Evolutionary conservation across 345 rosid species (phyloP), one percentile per base, ranked within the genome.

Genomic region (Eucalyptus shirleyi): DNA sequence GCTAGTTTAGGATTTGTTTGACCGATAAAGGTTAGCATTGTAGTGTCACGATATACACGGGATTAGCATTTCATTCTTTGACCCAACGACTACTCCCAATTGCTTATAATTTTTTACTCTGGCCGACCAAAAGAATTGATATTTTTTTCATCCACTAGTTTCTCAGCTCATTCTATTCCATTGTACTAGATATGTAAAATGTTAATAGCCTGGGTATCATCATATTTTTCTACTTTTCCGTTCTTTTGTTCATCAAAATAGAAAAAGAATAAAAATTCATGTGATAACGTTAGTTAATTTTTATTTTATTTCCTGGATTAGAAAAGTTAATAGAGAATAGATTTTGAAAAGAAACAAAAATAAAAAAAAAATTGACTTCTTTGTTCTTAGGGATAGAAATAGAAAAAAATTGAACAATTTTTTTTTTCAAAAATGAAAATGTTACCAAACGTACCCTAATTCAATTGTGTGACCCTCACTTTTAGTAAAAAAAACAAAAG

Each of bases 371-470:
- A 19, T 53, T 2, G 0, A 53, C 10, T 53, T 19, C 56, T 53
- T 53, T 53, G 24, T 19, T 53, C 5, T 19, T 7, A 53, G 10
- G 24, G 56, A 53, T 19, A 53, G 10, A 53, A 53, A 53, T 19
- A 51, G 2, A 19, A 18, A 51, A 50, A 53, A 0, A 1, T 51
- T 51, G 23, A 18, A 51, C 9, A 44, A 42, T 2, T 8, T 9
- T 51, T 17, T 0, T 53, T 53, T 0, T 0, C 10, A 19, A 19
- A 7, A 19, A 53, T 53, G 19, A 0, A 53, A 53, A 18, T 53
- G 4, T 53, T 19, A 53, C 4, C 5, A 8, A 53, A 53, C 0
- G 2, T 2, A 53, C 0, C 2, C 1, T 72, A 11, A 77, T 37
- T 12, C 28, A 8, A 6, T 72, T 1, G 5, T 21, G 9, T 18